These are phyloP conservation scores for Dothiorella sarmentorum DNA, from an alignment of 2,329 filamentous ascomycete species.

Conservation along the genomic window DNA sequence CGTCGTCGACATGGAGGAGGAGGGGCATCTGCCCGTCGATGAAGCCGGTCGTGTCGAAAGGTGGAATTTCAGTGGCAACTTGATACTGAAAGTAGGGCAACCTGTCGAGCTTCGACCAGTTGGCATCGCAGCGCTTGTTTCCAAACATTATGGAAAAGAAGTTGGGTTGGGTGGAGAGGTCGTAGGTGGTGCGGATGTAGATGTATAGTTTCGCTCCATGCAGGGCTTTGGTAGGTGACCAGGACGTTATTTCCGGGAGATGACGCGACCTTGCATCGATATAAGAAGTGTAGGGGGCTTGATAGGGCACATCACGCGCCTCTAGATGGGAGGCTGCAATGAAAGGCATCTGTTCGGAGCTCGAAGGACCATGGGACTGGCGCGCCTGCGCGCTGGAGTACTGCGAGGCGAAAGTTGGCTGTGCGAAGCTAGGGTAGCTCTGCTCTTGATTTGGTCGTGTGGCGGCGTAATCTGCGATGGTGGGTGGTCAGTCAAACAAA, in stretches of 20 bases:
- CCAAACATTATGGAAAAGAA: slow-evolving; percentile 71
- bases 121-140: slow-evolving; percentile 66
- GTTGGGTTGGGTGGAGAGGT: slow-evolving; percentile 59
- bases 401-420: slow-evolving; percentile 49
- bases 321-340: slow-evolving; percentile 41
- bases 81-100: slow-evolving; percentile 63
- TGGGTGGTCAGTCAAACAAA: slow-evolving; percentile 45
- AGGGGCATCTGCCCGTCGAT: slow-evolving; percentile 56
- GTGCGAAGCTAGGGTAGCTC: slow-evolving; percentile 46
- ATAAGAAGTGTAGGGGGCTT: slow-evolving; percentile 46
- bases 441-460: slow-evolving; percentile 58
- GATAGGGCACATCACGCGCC: slow-evolving; percentile 48
- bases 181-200: slow-evolving; percentile 71
- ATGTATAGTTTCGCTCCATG: slow-evolving; percentile 62
- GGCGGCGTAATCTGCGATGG: slow-evolving; percentile 55
- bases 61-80: slow-evolving; percentile 69
- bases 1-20: slow-evolving; percentile 58
- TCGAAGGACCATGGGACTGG: slow-evolving; percentile 47
- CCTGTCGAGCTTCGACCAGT: slow-evolving; percentile 59
- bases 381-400: slow-evolving; percentile 49
- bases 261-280: slow-evolving; percentile 59
- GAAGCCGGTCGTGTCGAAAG: slow-evolving; percentile 54
- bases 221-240: slow-evolving; percentile 67
- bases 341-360: slow-evolving; percentile 41
- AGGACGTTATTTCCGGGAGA: slow-evolving; percentile 61